Base-by-base conservation (phyloP, 2,329 filamentous ascomycete species). In the Xylariaceae sp. region DNA sequence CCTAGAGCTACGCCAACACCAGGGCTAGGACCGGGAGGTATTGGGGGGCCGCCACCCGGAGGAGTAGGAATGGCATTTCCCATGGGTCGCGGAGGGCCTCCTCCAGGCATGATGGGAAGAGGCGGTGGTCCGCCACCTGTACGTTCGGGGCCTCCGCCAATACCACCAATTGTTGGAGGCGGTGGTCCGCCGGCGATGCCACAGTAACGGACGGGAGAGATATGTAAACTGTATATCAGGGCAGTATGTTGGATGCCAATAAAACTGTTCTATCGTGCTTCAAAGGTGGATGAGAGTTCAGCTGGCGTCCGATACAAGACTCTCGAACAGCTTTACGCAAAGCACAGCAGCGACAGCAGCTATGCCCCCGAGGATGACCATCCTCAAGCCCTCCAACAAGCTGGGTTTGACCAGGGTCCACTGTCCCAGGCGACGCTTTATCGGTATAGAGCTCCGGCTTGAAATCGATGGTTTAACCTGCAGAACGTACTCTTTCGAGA, bases 321-420 rank as follows among this genome's bases (percentile, higher is more conserved):
- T 54, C 17, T 76, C 75, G 50, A 82, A 75, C 33, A 75, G 65
- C 45, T 71, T 75, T 14, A 83, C 78, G 49, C 81, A 72, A 3
- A 72, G 71, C 64, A 84, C 80, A 2, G 80, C 80, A 12, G 79
- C 77, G 1, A 75, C 75, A 5, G 81, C 81, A 46, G 82, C 81
- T 44, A 82, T 61, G 16, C 77, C 76, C 31, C 82, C 82, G 31
- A 84, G 73, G 16, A 80, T 60, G 43, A 81, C 70, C 77, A 84
- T 84, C 58, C 83, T 76, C 11, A 79, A 45, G 2, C 79, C 80
- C 46, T 80, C 80, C 60, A 71, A 73, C 3, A 77, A 64, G 31
- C 76, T 57, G 11, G 40, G 43, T 42, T 56, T 59, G 19, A 63
- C 45, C 16, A 59, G 48, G 16, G 48, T 47, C 63, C 61, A 61